phyloP scores from a whole-genome alignment of 495 filamentous ascomycete genomes.

The Gamarada debralockiae region DNA sequence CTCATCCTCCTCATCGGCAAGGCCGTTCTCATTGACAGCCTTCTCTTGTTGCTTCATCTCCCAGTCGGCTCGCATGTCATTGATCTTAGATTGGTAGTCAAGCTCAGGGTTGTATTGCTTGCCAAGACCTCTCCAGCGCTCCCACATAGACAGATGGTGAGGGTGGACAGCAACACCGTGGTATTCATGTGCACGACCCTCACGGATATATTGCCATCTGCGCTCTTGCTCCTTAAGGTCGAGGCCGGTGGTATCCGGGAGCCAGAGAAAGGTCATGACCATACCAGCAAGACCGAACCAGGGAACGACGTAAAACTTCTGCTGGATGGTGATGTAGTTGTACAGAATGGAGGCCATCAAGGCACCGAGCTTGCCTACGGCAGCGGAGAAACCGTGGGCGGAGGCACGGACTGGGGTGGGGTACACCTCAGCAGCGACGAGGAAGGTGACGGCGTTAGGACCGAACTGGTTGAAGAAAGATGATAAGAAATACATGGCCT shows the following conservation, averaged over 20 bases:
- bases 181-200: constrained; percentile 71
- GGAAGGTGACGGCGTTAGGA: constrained; percentile 87
- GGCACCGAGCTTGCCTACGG: constrained; percentile 78
- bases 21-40: not conserved
- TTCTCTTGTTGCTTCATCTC: constrained; percentile 41
- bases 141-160: constrained; percentile 78
- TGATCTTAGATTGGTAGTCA: constrained; percentile 74
- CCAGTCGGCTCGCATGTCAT: constrained; percentile 73
- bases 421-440: constrained; percentile 87
- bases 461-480: constrained; percentile 98
- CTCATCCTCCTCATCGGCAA: constrained; percentile 14
- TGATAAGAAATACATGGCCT: constrained; percentile 76
- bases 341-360: constrained; percentile 79
- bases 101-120: constrained; percentile 75
- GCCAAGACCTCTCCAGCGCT: constrained; percentile 64
- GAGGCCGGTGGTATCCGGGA: constrained; percentile 88
- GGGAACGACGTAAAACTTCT: constrained; percentile 81
- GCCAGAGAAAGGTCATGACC: constrained; percentile 71
- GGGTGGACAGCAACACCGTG: constrained; percentile 86
- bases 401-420: constrained; percentile 86
- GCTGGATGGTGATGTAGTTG: constrained; percentile 77
- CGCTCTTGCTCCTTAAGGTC: constrained; percentile 94
- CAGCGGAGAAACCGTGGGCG: constrained; percentile 85
- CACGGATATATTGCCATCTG: constrained; percentile 74
- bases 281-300: constrained; percentile 88